phyloP scores from a whole-genome alignment of 129 eudicot species.

The Flaveria robusta region DNA sequence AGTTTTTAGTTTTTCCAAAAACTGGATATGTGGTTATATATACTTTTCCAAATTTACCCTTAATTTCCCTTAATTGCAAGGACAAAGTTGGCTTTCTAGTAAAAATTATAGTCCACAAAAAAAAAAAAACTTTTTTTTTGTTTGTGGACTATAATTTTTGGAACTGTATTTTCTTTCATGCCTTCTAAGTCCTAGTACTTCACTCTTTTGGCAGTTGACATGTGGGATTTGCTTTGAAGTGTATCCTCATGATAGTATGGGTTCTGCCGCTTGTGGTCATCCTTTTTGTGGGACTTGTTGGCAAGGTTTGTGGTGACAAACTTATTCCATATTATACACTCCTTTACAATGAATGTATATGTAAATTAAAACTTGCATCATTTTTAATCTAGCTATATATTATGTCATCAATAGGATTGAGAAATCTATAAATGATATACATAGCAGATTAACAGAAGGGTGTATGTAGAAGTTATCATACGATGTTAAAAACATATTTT shows the following conservation, averaged over 20 bases:
- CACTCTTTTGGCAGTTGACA: slow-evolving; percentile 51
- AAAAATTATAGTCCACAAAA: too few species aligned
- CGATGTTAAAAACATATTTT: too few species aligned
- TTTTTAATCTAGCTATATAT: too few species aligned
- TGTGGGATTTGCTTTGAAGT: slow-evolving; percentile 95
- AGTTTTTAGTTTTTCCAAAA: background rate
- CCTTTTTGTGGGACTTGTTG: slow-evolving; percentile 83
- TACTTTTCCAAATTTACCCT: background rate
- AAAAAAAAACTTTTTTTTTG: too few species aligned
- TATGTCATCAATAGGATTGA: too few species aligned
- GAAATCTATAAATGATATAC: too few species aligned
- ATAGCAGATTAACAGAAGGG: too few species aligned
- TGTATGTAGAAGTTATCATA: too few species aligned
- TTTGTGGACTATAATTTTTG: background rate
- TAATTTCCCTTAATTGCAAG: background rate
- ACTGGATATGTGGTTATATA: background rate
- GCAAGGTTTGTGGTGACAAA: slow-evolving; percentile 62
- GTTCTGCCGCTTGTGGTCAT: slow-evolving; percentile 94
- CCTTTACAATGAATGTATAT: too few species aligned
- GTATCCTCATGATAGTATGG: slow-evolving; percentile 55
- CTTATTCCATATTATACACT: background rate
- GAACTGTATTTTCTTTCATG: slow-evolving; percentile 7
- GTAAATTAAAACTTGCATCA: too few species aligned
- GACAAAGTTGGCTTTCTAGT: background rate
- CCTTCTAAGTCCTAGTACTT: slow-evolving; percentile 23